Conservation (phyloP, 352 stramenopile genomes). For the Pythium pectinolyticum region DNA sequence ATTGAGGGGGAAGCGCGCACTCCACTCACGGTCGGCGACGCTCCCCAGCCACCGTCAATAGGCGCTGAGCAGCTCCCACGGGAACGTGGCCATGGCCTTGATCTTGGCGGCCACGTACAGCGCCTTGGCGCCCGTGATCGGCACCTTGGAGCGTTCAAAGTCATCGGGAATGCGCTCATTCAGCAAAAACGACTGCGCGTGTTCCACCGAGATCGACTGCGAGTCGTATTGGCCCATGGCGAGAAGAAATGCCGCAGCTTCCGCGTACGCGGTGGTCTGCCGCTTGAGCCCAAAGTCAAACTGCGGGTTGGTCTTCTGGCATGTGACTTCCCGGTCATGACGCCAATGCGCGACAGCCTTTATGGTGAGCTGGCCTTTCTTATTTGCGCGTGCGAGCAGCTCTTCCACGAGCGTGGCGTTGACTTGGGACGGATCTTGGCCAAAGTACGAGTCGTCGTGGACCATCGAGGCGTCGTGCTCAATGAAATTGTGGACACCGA, state of each 20-base stretch:
- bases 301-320: constrained; percentile 37
- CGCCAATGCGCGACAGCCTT: constrained; percentile 46
- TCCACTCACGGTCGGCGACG: constrained; percentile 12
- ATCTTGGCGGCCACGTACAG: constrained; percentile 45
- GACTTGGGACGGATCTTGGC: constrained; percentile 40
- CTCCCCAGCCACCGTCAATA: constrained; percentile 16
- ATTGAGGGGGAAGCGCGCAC: constrained; percentile 15
- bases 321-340: constrained; percentile 42
- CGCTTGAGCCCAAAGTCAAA: constrained; percentile 46
- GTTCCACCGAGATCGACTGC: constrained; percentile 39
- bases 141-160: constrained; percentile 36
- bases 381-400: constrained; percentile 36
- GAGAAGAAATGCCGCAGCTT: constrained; percentile 49
- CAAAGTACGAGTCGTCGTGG: constrained; percentile 52
- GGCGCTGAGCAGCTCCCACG: constrained; percentile 18
- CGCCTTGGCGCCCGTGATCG: constrained; percentile 34
- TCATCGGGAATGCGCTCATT: constrained; percentile 49
- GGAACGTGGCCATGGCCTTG: constrained; percentile 33
- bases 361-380: constrained; percentile 35
- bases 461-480: constrained; percentile 76
- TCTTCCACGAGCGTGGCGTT: constrained; percentile 45
- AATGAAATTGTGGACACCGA: constrained; percentile 59
- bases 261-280: constrained; percentile 40
- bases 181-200: constrained; percentile 48
- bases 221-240: constrained; percentile 42